Percentiles rank a stretch among this genome's conserved stretches.
Conservation (phyloP, 805 yeast genomes). For the Wickerhamiella musiphila region DNA sequence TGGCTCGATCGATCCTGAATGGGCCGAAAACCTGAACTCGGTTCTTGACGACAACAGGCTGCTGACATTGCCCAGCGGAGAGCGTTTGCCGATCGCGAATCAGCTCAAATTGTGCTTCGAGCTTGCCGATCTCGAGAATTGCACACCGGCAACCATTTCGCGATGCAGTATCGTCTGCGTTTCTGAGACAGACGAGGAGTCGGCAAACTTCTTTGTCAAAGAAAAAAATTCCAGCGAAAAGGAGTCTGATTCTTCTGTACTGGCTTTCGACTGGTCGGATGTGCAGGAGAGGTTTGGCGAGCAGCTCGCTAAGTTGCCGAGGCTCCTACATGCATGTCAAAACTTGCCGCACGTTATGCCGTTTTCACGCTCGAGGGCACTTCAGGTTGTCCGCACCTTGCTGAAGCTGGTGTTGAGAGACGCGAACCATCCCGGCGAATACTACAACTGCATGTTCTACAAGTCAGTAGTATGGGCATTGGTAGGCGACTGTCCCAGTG, state of each 20-base stretch:
- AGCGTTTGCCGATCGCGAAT: slow-evolving; percentile 48
- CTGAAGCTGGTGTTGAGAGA: slow-evolving; percentile 16
- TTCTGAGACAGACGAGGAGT: too few species aligned
- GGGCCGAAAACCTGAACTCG: slow-evolving; percentile 85
- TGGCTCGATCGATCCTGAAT: slow-evolving; percentile 84
- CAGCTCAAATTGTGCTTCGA: slow-evolving; percentile 61
- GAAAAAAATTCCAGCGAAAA: slow-evolving; percentile 14
- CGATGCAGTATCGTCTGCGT: slow-evolving; percentile 82
- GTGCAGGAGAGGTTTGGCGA: too few species aligned
- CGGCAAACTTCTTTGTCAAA: slow-evolving; percentile 20
- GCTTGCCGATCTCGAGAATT: slow-evolving; percentile 41
- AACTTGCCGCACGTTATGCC: slow-evolving; percentile 38
- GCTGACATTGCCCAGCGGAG: slow-evolving; percentile 79
- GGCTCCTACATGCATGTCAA: too few species aligned
- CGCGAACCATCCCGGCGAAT: slow-evolving; percentile 11
- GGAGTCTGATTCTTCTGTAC: slow-evolving; percentile 10
- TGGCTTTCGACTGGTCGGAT: too few species aligned
- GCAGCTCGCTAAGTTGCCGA: too few species aligned
- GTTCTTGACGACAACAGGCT: slow-evolving; percentile 76
- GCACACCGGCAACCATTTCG: slow-evolving; percentile 85
- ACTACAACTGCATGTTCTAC: slow-evolving; percentile 13
- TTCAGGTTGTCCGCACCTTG: slow-evolving; percentile 27
- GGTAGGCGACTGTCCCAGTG: slow-evolving; percentile 35
- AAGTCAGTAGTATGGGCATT: slow-evolving; percentile 42
- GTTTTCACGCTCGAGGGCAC: slow-evolving; percentile 23